Evolutionary conservation across 805 yeast genomes (phyloP).

Genomic region (Yarrowia bubula): DNA sequence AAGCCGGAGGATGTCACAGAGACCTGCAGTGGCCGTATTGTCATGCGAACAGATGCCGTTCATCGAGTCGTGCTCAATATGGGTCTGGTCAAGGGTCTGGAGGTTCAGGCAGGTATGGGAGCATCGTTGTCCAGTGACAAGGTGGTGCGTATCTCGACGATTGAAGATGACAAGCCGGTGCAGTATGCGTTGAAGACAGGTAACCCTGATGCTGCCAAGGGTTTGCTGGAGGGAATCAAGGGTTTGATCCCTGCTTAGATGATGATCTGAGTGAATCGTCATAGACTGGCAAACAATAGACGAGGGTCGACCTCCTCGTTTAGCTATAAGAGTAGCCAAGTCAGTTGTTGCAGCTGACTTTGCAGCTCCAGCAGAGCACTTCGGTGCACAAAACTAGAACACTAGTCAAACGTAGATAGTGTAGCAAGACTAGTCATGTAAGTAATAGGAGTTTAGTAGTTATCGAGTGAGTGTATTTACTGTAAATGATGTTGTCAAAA

Average conservation of each 20-base stretch:
- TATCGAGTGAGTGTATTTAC: no score
- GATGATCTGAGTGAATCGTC: not conserved
- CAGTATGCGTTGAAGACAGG: slow-evolving; percentile 82
- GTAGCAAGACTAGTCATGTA: no score
- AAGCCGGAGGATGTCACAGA: slow-evolving; percentile 36
- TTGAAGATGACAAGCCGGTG: slow-evolving; percentile 63
- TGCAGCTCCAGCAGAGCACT: no score
- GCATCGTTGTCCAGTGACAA: slow-evolving; percentile 82
- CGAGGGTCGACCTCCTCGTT: no score
- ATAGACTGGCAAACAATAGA: no score
- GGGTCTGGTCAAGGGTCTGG: slow-evolving; percentile 60
- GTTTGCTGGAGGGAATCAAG: slow-evolving; percentile 47
- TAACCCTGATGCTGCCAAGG: slow-evolving; percentile 57
- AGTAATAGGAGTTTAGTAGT: no score
- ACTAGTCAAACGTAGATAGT: no score
- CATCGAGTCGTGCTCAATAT: slow-evolving; percentile 78
- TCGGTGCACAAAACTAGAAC: no score
- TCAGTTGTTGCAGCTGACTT: no score
- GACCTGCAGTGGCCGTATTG: slow-evolving; percentile 52
- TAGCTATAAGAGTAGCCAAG: no score
- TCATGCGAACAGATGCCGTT: slow-evolving; percentile 89
- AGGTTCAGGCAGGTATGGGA: slow-evolving; percentile 74
- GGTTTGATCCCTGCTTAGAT: slow-evolving; percentile 29
- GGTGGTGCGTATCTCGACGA: slow-evolving; percentile 70
- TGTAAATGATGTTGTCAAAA: no score